Evolutionary conservation across 1,139 yeast species (phyloP), one percentile per base, ranked within the genome.

Genomic region (Yamadazyma membranifaciens): DNA sequence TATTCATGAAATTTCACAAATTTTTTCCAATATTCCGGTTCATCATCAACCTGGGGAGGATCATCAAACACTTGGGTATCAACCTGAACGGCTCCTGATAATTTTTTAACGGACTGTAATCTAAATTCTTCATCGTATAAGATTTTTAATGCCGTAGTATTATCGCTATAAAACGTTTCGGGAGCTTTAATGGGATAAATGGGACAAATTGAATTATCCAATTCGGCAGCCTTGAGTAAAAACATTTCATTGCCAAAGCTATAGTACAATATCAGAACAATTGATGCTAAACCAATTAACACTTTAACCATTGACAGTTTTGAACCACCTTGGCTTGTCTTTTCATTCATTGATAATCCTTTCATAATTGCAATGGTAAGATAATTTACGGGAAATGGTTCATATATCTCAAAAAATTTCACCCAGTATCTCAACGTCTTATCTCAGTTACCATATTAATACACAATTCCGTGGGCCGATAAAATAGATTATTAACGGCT

Each of bases 1-100:
- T 74, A 84, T 11, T 63, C 51, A 47, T 82, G 87, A 49, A 86
- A 76, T n/a, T 65, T 57, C 28, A 56, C 55, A 51, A 84, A 83
- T 35, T 69, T 67, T 3, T 49, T 45, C 73, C 75, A 70, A 16
- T 57, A 56, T 35, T 60, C 65, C 2, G 74, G 75, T 9, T 56
- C 60, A 14, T 64, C 68, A 16, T 51, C 54, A 2, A 66, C 71
- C 45, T 47, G 53, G 3, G 81, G 80, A 35, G 65, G 73, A 41
- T 65, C 59, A 50, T 76, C 81, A 43, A 52, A 60, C 28, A 73
- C 62, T 41, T 66, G 71, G 9, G 81, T 75, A 43, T 70, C 71
- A 34, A 72, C 56, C 48, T 67, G 67, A 36, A 75, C 60, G 3
- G 80, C 76, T 9, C 65, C 68, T 5, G 69, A 59, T 37, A 75